Evolutionary conservation across 306 rosid species (phyloP), one percentile per base, ranked within the genome.

Genomic region (Ammopiptanthus mongolicus): DNA sequence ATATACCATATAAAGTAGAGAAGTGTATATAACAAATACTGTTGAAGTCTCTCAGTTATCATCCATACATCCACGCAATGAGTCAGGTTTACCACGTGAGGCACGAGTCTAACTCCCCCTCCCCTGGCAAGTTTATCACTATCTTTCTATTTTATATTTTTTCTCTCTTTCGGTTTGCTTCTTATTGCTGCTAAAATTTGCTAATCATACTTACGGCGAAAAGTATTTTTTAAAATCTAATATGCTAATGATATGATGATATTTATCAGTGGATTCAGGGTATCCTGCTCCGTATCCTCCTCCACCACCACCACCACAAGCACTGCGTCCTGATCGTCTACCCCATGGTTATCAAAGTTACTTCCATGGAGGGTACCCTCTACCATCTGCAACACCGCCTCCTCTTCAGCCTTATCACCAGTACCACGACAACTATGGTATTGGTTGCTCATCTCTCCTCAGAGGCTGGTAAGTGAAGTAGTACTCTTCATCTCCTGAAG

Each of bases 391-490:
- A 21, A 18, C 80, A 17, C 80, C 72, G 17, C 69, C 74, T 58
- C 63, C 51, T 44, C 44, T 25, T 31, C 41, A 11, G 28, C 87
- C 75, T 51, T 47, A 70, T 64, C 74, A 53, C 6, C 82, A 25
- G 1, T 28, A 65, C 76, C 47, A 73, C 47, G 5, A 66, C 12
- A n/a, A 41, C 6, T 21, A 76, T 57, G 75, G 68, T 69, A 0
- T 39, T 73, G 71, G 42, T 34, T 71, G 82, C 66, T 18, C 19
- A 58, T 47, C 77, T 14, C 65, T 65, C 67, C 70, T 85, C 7
- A 75, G 48, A 5, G 39, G 33, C 71, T 82, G 84, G 88, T 81
- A 79, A 33, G 15, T n/a, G n/a, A n/a, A n/a, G n/a, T n/a, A n/a
- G n/a, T 57, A 15, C 0, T 37, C 3, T 19, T 13, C 4, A 0